Percentiles rank a stretch among this genome's conserved stretches.
phyloP scores from a whole-genome alignment of 805 yeast genomes.

The Brettanomyces naardenensis region DNA sequence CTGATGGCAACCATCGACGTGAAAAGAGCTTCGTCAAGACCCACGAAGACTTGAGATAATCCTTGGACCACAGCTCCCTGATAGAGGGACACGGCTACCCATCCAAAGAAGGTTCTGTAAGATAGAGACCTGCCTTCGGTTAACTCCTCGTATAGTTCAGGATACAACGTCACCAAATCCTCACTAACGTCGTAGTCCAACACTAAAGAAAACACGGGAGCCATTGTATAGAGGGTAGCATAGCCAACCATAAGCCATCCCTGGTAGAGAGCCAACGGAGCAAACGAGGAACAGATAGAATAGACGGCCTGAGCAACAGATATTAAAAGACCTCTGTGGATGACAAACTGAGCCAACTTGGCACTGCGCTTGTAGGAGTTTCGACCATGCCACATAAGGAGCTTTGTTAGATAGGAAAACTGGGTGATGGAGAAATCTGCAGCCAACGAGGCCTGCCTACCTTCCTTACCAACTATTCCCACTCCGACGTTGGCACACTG shows the following conservation, averaged over 20 bases:
- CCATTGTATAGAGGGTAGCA: slow-evolving; percentile 96
- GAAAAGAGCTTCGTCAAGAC: slow-evolving; percentile 48
- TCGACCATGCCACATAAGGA: slow-evolving; percentile 95
- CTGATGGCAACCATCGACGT: slow-evolving; percentile 77
- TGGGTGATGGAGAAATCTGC: slow-evolving; percentile 95
- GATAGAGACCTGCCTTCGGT: slow-evolving; percentile 84
- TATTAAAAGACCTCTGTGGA: slow-evolving; percentile 90
- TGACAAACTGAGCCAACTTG: slow-evolving; percentile 89
- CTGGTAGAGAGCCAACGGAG: slow-evolving; percentile 89
- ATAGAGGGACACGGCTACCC: slow-evolving; percentile 84
- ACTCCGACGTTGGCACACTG: slow-evolving; percentile 99
- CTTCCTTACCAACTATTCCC: slow-evolving; percentile 98
- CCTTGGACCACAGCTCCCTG: slow-evolving; percentile 87
- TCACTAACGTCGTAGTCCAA: slow-evolving; percentile 89
- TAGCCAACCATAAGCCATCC: slow-evolving; percentile 99
- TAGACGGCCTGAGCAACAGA: slow-evolving; percentile 93
- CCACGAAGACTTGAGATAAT: slow-evolving; percentile 67
- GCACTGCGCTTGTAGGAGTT: slow-evolving; percentile 95
- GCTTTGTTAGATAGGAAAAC: slow-evolving; percentile 79
- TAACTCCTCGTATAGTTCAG: slow-evolving; percentile 89
- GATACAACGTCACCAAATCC: slow-evolving; percentile 79
- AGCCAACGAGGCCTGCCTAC: slow-evolving; percentile 93
- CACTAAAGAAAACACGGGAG: slow-evolving; percentile 91
- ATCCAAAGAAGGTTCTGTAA: slow-evolving; percentile 78
- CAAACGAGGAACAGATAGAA: slow-evolving; percentile 79